phyloP scores from a whole-genome alignment of 1,139 yeast species.

The Yamadazyma songkhlaensis region DNA sequence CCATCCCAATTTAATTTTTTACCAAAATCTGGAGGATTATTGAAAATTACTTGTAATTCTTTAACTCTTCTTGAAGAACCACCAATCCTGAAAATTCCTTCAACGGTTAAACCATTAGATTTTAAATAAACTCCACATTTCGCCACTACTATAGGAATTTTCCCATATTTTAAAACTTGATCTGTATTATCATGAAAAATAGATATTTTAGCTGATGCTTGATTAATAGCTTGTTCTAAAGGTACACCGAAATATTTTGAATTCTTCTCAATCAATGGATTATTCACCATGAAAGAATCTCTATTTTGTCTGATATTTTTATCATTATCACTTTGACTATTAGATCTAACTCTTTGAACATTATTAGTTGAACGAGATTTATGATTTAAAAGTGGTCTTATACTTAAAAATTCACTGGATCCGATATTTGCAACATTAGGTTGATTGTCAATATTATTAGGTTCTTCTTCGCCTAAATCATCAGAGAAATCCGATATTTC shows the following conservation, averaged over 20 bases:
- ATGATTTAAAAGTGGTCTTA: constrained; percentile 46
- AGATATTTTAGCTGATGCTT: constrained; percentile 75
- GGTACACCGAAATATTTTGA: constrained; percentile 82
- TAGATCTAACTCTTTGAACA: constrained; percentile 40
- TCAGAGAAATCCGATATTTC: constrained; percentile 26
- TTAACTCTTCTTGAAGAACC: constrained; percentile 89
- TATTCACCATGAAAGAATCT: constrained; percentile 51
- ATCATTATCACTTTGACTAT: constrained; percentile 26
- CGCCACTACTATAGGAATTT: constrained; percentile 88
- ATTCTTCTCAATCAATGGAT: constrained; percentile 45
- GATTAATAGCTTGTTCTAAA: constrained; percentile 62
- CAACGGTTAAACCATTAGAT: constrained; percentile 69
- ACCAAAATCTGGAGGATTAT: constrained; percentile 87
- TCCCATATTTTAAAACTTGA: constrained; percentile 66
- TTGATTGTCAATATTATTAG: neutral
- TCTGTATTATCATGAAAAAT: constrained; percentile 53
- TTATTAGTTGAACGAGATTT: constrained; percentile 51
- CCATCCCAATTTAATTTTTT: constrained; percentile 88
- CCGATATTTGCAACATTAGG: neutral
- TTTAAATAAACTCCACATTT: constrained; percentile 88
- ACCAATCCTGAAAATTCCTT: constrained; percentile 91
- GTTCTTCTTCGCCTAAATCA: constrained; percentile 3
- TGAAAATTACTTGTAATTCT: constrained; percentile 79
- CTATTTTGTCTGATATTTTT: constrained; percentile 49
- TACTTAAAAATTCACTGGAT: constrained; percentile 26